Evolutionary conservation across 495 filamentous ascomycete species (phyloP).

Genomic region (Penicillium longicatenatum): DNA sequence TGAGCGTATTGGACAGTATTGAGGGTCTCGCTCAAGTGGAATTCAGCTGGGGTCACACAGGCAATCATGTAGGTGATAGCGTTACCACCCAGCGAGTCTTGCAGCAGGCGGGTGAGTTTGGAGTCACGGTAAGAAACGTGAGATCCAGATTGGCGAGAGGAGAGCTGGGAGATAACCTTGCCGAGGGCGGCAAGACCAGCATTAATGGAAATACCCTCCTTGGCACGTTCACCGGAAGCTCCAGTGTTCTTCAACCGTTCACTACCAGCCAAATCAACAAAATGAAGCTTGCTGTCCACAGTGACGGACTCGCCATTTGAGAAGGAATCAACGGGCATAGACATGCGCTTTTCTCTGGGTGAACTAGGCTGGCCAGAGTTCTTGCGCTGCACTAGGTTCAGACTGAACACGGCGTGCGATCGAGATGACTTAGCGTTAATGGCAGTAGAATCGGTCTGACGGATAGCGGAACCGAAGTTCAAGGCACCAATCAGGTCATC

Average conservation of each 20-base stretch:
- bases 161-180: constrained; percentile 98
- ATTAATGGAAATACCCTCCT: constrained; percentile 98
- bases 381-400: constrained; percentile 91
- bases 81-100: constrained; percentile 97
- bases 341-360: constrained; percentile 80
- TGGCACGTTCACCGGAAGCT: constrained; percentile 91
- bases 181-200: constrained; percentile 92
- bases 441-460: constrained; percentile 97
- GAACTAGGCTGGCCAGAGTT: constrained; percentile 50
- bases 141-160: constrained; percentile 80
- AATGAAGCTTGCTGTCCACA: constrained; percentile 97
- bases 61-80: constrained; percentile 99
- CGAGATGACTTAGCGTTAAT: constrained; percentile 99
- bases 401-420: constrained; percentile 95
- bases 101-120: constrained; percentile 89
- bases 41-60: constrained; percentile 95
- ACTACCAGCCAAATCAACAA: constrained; percentile 97
- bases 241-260: constrained; percentile 97
- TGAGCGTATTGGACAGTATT: constrained; percentile 98
- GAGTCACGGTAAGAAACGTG: constrained; percentile 99
- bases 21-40: constrained; percentile 95
- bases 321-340: constrained; percentile 82
- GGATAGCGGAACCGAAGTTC: constrained; percentile 89
- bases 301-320: constrained; percentile 72
- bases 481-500: constrained; percentile 88